A percentile compares a stretch with the other conserved stretches of the same genome.
phyloP scores from a whole-genome alignment of 208 protist genomes.

The Acanthamoeba royreba region DNA sequence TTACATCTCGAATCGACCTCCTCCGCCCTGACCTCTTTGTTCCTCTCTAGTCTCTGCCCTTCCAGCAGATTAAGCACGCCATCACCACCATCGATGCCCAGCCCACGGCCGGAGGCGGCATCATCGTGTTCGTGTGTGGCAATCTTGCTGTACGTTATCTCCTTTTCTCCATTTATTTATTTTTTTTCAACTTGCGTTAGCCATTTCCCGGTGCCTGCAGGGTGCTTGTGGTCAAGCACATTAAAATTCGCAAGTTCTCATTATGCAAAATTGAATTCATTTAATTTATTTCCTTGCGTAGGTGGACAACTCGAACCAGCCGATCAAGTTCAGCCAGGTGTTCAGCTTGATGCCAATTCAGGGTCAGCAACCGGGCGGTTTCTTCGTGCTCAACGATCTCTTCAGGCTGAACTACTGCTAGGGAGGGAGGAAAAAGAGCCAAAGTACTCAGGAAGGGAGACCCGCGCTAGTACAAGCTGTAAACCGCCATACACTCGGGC shows the following conservation, averaged over 20 bases:
- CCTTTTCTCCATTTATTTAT: neutral
- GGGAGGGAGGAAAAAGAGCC: no score
- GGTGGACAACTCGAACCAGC: neutral
- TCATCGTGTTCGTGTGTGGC: slow-evolving; percentile 27
- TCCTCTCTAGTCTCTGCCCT: neutral
- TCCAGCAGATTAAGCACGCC: slow-evolving; percentile 28
- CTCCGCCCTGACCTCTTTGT: no score
- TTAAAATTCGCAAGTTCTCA: no score
- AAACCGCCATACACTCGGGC: no score
- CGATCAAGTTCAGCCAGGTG: slow-evolving; percentile 35
- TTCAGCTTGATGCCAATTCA: slow-evolving; percentile 35
- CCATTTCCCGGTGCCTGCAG: no score
- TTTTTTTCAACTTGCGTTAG: no score
- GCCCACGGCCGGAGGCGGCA: neutral
- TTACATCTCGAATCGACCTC: no score
- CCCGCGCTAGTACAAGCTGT: no score
- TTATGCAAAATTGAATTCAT: no score
- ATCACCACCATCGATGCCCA: slow-evolving; percentile 13
- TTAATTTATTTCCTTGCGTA: no score
- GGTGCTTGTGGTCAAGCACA: no score
- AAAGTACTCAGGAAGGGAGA: no score
- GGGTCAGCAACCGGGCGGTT: slow-evolving; percentile 15
- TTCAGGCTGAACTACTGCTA: slow-evolving; percentile 39
- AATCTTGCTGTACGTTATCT: neutral
- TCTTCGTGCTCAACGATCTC: slow-evolving; percentile 26